These are phyloP conservation scores for Termitomyces eurrhizus DNA, from an alignment of 768 basidiomycete genomes.

Conservation along the genomic window DNA sequence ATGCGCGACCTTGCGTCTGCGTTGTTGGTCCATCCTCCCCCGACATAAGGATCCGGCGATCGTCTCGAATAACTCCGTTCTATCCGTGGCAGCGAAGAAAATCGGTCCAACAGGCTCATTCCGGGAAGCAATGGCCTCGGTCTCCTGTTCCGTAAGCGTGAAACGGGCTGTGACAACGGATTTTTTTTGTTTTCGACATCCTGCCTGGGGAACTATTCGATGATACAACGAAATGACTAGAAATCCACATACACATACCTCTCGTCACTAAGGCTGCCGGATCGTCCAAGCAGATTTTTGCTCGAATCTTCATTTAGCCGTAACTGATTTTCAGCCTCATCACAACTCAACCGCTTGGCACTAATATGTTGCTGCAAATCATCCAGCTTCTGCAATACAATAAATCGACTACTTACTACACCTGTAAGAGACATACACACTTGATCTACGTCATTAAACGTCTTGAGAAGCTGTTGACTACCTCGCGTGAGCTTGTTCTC, in stretches of 20 bases:
- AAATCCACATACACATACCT: constrained; percentile 39
- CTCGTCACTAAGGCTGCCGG: constrained; percentile 70
- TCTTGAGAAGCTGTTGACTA: constrained; percentile 76
- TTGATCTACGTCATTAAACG: constrained; percentile 86
- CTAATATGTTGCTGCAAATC: no score
- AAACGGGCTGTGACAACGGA: constrained; percentile 77
- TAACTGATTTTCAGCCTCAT: constrained; percentile 22
- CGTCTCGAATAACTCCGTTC: constrained; percentile 77
- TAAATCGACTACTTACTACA: constrained; percentile 1
- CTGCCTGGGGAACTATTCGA: no score
- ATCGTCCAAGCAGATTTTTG: constrained; percentile 75
- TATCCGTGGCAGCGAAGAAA: constrained; percentile 87
- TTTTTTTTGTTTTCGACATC: constrained; percentile 48
- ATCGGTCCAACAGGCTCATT: constrained; percentile 69
- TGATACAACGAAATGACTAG: not conserved
- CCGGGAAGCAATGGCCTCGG: constrained; percentile 69
- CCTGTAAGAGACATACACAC: constrained; percentile 45
- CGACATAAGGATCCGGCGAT: constrained; percentile 84
- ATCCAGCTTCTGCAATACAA: no score
- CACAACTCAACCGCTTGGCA: no score
- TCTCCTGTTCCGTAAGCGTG: constrained; percentile 73
- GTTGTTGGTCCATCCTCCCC: constrained; percentile 74
- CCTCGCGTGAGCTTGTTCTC: constrained; percentile 80
- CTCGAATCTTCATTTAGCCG: constrained; percentile 73
- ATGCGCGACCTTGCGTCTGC: constrained; percentile 64